Base-by-base conservation (phyloP, 768 basidiomycete species). In the Rhizopogon rudus region DNA sequence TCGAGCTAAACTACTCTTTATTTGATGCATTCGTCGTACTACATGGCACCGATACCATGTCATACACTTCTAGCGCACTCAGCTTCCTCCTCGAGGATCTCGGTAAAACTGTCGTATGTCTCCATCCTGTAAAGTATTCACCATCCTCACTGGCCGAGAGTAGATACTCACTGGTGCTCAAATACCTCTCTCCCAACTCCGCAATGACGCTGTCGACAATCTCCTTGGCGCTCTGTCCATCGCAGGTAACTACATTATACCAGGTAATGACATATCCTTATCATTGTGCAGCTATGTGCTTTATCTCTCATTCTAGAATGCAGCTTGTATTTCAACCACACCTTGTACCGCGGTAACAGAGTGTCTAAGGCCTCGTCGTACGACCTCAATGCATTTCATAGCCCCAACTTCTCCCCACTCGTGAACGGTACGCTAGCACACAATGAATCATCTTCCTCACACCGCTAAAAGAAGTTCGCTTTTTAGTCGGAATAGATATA, bases 201-300 rank as follows among this genome's bases (percentile, higher is more conserved):
- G 93, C n/a, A 97, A 95, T 62, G 94, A 98, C 67, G 93, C 93
- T 7, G 85, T 93, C 5, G 95, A 96, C 61, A 98, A 97, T 67
- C 73, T 97, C 9, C 83, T 97, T 67, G 93, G 92, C 7, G 89
- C 92, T 3, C 73, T 98, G 35, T 84, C 87, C 14, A 87, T 96
- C 51, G 93, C 94, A 14, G 94, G 95, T 1, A 87, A 91, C 63
- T 95, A 85, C 64, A 88, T 89, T 57, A 93, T 98, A 52, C 94
- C 95, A 66, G 93, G 91, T 88, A 72, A 16, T 5, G 54, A 62
- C 53, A 55, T 1, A 8, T 3, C 2, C 39, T 52, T 29, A 25
- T 20, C 8, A 45, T 46, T 22, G 8, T 41, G n/a, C 12, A 12
- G 29, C 33, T 44, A n/a, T n/a, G 3, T 35, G 3, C 14, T 49